Conservation (phyloP, 2,329 filamentous ascomycete genomes). For the Aspergillus sp. region DNA sequence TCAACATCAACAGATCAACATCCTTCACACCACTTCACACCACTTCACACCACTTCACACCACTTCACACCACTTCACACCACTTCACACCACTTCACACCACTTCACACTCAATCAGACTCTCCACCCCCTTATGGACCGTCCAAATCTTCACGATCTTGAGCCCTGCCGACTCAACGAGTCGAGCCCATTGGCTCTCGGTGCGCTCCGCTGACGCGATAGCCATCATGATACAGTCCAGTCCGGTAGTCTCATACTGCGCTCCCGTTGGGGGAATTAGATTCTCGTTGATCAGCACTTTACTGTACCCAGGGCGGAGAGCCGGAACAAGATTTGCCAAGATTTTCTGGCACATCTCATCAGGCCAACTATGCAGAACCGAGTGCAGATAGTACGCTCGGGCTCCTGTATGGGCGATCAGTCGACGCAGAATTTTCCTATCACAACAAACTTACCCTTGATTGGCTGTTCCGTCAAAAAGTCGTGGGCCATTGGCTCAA, state of each 20-base stretch:
- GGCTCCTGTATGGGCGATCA: conserved; percentile 21
- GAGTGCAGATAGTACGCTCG: conserved; percentile 22
- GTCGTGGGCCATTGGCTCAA: not conserved
- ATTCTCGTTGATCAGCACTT: conserved; percentile 45
- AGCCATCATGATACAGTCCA: conserved; percentile 45
- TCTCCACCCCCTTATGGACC: conserved; percentile 15
- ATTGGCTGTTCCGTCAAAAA: conserved; percentile 27
- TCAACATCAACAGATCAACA: not conserved
- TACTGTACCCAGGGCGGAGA: conserved; percentile 40
- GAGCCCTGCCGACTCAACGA: conserved; percentile 33
- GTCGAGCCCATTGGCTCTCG: conserved; percentile 35
- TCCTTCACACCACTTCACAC: conserved; percentile 16
- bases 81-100: too few relatives aligned
- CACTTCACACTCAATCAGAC: conserved; percentile 23
- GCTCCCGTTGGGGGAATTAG: conserved; percentile 37
- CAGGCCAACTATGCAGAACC: conserved; percentile 28
- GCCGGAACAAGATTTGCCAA: conserved; percentile 25
- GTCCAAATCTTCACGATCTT: conserved; percentile 35
- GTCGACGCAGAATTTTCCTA: not conserved
- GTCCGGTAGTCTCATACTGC: conserved; percentile 24
- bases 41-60: too few relatives aligned
- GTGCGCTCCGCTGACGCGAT: conserved; percentile 38
- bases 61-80: too few relatives aligned
- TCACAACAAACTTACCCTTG: conserved; percentile 30
- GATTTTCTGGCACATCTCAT: conserved; percentile 29